phyloP scores from a whole-genome alignment of 2,329 filamentous ascomycete species.

The Nemania sp. region DNA sequence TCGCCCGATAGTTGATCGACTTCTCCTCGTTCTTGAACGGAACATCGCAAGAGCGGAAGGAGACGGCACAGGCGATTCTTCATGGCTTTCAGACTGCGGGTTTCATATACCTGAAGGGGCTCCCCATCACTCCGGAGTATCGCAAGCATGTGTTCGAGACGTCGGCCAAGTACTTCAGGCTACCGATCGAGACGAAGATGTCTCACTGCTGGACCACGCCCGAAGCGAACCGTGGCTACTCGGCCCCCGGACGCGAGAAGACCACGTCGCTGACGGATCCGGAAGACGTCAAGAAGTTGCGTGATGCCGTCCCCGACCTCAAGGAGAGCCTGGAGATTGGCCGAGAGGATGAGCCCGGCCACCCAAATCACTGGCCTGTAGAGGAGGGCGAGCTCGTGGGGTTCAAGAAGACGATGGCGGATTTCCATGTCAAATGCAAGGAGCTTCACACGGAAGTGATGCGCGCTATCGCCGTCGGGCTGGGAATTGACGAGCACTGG shows the following conservation, averaged over 20 bases:
- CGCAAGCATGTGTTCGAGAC: slow-evolving; percentile 66
- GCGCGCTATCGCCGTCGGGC: slow-evolving; percentile 81
- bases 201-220: slow-evolving; percentile 72
- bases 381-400: slow-evolving; percentile 56
- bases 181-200: slow-evolving; percentile 66
- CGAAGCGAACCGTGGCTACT: slow-evolving; percentile 75
- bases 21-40: slow-evolving; percentile 74
- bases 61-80: slow-evolving; percentile 73
- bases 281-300: slow-evolving; percentile 61
- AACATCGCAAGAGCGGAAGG: slow-evolving; percentile 60
- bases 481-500: slow-evolving; percentile 71
- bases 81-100: slow-evolving; percentile 82
- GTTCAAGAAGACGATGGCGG: slow-evolving; percentile 74
- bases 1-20: slow-evolving; percentile 69
- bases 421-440: slow-evolving; percentile 77
- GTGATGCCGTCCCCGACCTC: slow-evolving; percentile 63
- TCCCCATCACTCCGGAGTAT: slow-evolving; percentile 66
- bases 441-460: slow-evolving; percentile 76
- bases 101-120: slow-evolving; percentile 86
- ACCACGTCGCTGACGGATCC: slow-evolving; percentile 61
- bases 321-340: slow-evolving; percentile 71
- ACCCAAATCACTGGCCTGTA: slow-evolving; percentile 78
- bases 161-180: slow-evolving; percentile 73
- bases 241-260: slow-evolving; percentile 72
- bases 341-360: slow-evolving; percentile 59